Base-by-base conservation (phyloP, 2,329 filamentous ascomycete species). In the Diaporthe citrichinensis region DNA sequence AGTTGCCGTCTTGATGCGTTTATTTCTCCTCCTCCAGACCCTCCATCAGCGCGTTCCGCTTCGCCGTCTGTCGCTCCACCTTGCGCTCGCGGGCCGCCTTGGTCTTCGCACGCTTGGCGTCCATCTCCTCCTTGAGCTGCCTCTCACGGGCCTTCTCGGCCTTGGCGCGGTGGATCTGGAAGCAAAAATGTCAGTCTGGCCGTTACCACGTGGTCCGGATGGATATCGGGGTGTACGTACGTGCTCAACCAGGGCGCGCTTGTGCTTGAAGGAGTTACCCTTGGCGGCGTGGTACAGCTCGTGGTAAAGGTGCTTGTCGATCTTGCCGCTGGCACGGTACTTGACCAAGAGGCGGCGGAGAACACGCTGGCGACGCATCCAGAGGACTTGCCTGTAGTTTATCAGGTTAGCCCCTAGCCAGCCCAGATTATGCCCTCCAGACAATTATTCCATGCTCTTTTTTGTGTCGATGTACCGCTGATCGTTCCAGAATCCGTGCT, bases 251-350 rank as follows among this genome's bases (percentile, higher is more conserved):
- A 99, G 94, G 86, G 96, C 97, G 90, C 97, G 94, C 96, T 98
- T 99, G 95, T 99, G 97, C 96, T 99, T 99, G 94, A 99, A 99
- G 88, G 97, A 96, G 94, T 99, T 99, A 97, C 97, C 97, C 96
- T 99, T 99, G 94, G 94, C 97, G 87, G 98, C 91, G 90, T 98
- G 97, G 93, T 99, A 99, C 82, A 99, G 95, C 91, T 98, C 96
- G 93, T 99, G 97, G 93, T 99, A 99, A 79, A 99, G 95, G 92
- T 99, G 97, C 94, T 99, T 99, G 92, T 99, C 97, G 88, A 99
- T 99, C 94, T 99, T 99, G 89, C 97, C 97, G 85, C 94, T 94
- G 88, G 96, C 96, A 89, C 97, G 97, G 93, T 99, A 99, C 93
- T 98, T 98, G 92, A 98, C 97, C 83, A 99, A 92, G 78, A 99